A percentile compares a stretch with the other conserved stretches of the same genome.
Conservation (phyloP, 768 basidiomycete species). For the Xerocomellus chrysenteron region DNA sequence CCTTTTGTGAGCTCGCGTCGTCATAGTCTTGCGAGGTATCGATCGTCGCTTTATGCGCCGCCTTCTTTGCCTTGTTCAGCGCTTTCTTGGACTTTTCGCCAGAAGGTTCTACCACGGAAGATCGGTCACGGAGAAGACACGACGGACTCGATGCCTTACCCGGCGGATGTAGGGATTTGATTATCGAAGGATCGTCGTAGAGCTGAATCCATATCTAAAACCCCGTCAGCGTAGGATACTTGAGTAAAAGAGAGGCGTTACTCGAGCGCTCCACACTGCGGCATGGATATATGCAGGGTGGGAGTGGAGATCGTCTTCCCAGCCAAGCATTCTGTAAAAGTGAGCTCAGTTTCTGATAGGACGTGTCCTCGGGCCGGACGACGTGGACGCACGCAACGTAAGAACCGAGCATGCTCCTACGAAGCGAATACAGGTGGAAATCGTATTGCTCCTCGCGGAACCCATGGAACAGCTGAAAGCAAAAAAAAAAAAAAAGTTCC, state of each 20-base stretch:
- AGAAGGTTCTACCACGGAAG: constrained; percentile 10
- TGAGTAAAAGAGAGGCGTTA: constrained; percentile 32
- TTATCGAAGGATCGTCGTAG: constrained; percentile 68
- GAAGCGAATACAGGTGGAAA: constrained; percentile 93
- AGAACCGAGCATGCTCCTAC: constrained; percentile 83
- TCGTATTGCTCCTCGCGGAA: constrained; percentile 97
- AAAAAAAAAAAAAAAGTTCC: neutral
- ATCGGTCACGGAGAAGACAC: constrained; percentile 21
- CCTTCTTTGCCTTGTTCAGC: constrained; percentile 84
- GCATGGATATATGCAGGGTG: constrained; percentile 76
- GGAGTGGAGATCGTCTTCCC: constrained; percentile 78
- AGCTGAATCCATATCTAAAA: constrained; percentile 70
- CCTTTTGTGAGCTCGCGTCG: constrained; percentile 53
- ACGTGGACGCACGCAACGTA: constrained; percentile 70
- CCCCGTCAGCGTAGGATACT: constrained; percentile 11
- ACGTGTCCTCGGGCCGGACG: neutral
- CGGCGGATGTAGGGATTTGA: constrained; percentile 37
- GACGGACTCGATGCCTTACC: constrained; percentile 31
- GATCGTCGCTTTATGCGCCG: constrained; percentile 56
- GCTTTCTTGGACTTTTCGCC: constrained; percentile 64
- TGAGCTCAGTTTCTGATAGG: constrained; percentile 1
- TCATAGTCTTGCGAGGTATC: constrained; percentile 44
- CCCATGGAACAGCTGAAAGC: constrained; percentile 68
- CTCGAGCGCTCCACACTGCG: constrained; percentile 68
- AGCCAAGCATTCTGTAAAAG: constrained; percentile 62